Evolutionary conservation across 352 stramenopile genomes (phyloP), one percentile per base, ranked within the genome.

Genomic region (Globisporangium perplexum): DNA sequence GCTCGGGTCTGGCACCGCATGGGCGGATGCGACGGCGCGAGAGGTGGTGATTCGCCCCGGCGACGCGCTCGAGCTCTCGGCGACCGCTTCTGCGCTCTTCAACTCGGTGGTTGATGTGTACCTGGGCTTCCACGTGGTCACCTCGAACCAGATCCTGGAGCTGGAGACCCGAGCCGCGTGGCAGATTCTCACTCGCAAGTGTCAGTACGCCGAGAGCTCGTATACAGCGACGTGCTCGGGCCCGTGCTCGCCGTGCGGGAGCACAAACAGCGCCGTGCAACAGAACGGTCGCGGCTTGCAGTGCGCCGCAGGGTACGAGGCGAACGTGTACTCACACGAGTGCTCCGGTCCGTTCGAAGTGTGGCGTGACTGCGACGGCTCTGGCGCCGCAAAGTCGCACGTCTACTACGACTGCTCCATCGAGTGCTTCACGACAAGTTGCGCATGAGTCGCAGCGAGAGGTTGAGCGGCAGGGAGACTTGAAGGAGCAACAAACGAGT

Each of bases 121-220:
- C 57, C 5, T 92, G 5, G 77, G 60, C 23, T 92, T 92, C 57
- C 82, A 92, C 43, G 63, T 88, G 15, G 66, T 88, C 33, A 88
- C 78, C 0, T 55, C 77, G 4, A 92, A 89, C 58, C 72, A 77
- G n/a, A 72, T 89, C 50, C 11, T 90, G 0, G 68, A 89, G 42
- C 65, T 92, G 15, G 59, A 65, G 24, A 61, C 65, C 28, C 66
- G 66, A 31, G 65, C 76, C 4, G 61, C 71, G 50, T 92, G 82
- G 82, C 73, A 57, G 45, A 79, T 92, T 14, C 53, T 71, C 52
- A 92, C 82, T 22, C 72, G 82, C 45, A 63, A 56, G 47, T 92
- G 82, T 38, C 39, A 74, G 26, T 85, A 82, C 50, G 33, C 48
- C 3, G 69, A 89, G 44, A 54, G 54, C 43, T 68, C 60, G 50